Percentiles rank a stretch among this genome's conserved stretches.
Conservation (phyloP, 768 basidiomycete genomes). For the Amyloporia xantha region DNA sequence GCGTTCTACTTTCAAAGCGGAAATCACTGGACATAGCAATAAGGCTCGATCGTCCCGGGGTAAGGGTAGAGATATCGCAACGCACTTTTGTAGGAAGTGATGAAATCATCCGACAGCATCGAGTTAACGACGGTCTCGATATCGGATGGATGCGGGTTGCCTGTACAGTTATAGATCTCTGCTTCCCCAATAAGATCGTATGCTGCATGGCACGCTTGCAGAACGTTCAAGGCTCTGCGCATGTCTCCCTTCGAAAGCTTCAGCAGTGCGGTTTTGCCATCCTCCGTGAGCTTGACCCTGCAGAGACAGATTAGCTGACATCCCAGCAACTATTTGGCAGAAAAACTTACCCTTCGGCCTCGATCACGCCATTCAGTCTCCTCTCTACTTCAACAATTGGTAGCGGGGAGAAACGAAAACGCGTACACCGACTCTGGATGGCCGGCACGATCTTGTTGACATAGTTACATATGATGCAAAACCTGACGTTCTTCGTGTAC, state of each 20-base stretch:
- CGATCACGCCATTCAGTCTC: constrained; percentile 69
- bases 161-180: constrained; percentile 95
- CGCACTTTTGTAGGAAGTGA: constrained; percentile 79
- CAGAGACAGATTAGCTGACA: background rate
- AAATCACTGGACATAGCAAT: constrained; percentile 65
- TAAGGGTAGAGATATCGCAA: background rate
- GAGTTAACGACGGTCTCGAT: constrained; percentile 90
- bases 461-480: constrained; percentile 99
- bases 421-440: constrained; percentile 96
- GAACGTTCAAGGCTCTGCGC: constrained; percentile 90
- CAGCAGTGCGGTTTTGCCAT: constrained; percentile 83
- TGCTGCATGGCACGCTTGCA: constrained; percentile 97
- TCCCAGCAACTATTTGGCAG: background rate
- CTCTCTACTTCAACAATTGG: constrained; percentile 83
- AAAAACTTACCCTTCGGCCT: constrained; percentile 70
- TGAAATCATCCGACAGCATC: constrained; percentile 96
- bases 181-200: constrained; percentile 85
- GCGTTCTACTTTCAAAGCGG: constrained; percentile 79
- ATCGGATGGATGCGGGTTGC: constrained; percentile 92
- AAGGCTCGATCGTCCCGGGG: background rate
- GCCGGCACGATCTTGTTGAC: constrained; percentile 99
- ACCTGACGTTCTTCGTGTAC: constrained; percentile 96
- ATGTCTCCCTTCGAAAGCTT: constrained; percentile 98
- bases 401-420: constrained; percentile 94
- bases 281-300: constrained; percentile 81